Evolutionary conservation across 2,329 filamentous ascomycete genomes (phyloP), one percentile per base, ranked within the genome.

Genomic region (Chaetothyriales sp.): DNA sequence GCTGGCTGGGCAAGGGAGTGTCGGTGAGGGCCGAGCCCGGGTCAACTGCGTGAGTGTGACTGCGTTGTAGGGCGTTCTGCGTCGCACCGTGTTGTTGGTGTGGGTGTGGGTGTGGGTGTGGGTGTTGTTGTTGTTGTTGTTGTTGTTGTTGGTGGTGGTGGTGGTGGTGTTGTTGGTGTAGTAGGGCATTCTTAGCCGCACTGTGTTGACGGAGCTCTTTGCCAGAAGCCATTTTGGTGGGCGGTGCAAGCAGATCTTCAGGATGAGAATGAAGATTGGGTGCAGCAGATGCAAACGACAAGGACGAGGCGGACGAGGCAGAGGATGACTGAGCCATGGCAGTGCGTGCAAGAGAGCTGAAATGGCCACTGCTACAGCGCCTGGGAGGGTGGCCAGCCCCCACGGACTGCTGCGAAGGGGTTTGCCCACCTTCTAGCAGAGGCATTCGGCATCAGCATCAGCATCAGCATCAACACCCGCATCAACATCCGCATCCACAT

Each of bases 1-100:
- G 80, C 50, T 77, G 77, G 57, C 80, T 82, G 53, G 79, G 76
- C 62, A 72, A 64, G 54, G 81, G 81, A 55, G 81, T 84, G 66
- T 84, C 81, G 59, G 75, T 79, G 65, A 81, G 63, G 37, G 78
- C 75, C 49, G 63, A 65, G 54, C 77, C 76, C 15, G 33, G 33
- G 4, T 40, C 33, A 40, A 13, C 4, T 40, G 10, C 2, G 13
- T 15, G 10, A 15, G 10, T 40, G 15, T 15, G n/a, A n/a, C n/a
- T n/a, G n/a, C n/a, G 33, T 10, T 40, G 15, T 40, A 15, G 33
- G 15, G 15, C 10, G 8, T 5, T 40, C 33, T 40, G 15, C 4
- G 33, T 15, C 15, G 33, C 33, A 40, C 13, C 5, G 13, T 15
- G 15, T 15, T 40, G 33, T n/a, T n/a, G n/a, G n/a, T n/a, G n/a